These are phyloP conservation scores for Asterophora lycoperdoides DNA, from an alignment of 768 basidiomycete species.

Conservation along the genomic window DNA sequence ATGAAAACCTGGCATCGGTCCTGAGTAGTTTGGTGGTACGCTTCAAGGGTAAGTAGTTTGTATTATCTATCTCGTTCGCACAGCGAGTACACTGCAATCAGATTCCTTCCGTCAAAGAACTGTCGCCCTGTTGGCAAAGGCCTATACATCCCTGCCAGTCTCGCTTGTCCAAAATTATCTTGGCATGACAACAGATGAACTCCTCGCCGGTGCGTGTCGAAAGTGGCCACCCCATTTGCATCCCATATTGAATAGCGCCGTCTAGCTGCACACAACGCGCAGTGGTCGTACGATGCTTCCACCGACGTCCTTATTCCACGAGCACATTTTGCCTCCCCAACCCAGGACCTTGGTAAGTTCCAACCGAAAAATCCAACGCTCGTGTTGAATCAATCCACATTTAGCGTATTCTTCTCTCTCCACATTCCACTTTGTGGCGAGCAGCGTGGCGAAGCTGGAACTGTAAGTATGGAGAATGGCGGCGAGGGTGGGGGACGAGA, in stretches of 20 bases:
- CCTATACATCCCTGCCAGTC: slow-evolving; percentile 60
- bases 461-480: slow-evolving; percentile 10
- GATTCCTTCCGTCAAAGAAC: slow-evolving; percentile 58
- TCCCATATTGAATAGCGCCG: not conserved
- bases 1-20: slow-evolving; percentile 41
- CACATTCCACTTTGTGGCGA: slow-evolving; percentile 47
- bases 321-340: slow-evolving; percentile 1
- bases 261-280: slow-evolving; percentile 37
- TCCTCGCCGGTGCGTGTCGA: slow-evolving; percentile 32
- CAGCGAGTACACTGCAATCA: slow-evolving; percentile 21
- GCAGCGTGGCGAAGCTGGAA: slow-evolving; percentile 52
- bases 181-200: slow-evolving; percentile 39
- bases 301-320: slow-evolving; percentile 42
- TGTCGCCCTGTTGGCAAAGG: slow-evolving; percentile 51
- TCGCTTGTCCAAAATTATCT: slow-evolving; percentile 54
- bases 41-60: slow-evolving; percentile 48
- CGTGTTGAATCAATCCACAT: not conserved
- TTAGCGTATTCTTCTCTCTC: slow-evolving; percentile 41
- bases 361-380: not conserved
- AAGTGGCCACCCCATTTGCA: not conserved
- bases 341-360: slow-evolving; percentile 9
- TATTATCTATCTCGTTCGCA: not conserved
- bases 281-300: slow-evolving; percentile 51
- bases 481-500: not conserved
- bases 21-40: slow-evolving; percentile 38